Evolutionary conservation across 805 yeast genomes (phyloP), one percentile per base, ranked within the genome.

Genomic region (Cyberlindnera meyerae): DNA sequence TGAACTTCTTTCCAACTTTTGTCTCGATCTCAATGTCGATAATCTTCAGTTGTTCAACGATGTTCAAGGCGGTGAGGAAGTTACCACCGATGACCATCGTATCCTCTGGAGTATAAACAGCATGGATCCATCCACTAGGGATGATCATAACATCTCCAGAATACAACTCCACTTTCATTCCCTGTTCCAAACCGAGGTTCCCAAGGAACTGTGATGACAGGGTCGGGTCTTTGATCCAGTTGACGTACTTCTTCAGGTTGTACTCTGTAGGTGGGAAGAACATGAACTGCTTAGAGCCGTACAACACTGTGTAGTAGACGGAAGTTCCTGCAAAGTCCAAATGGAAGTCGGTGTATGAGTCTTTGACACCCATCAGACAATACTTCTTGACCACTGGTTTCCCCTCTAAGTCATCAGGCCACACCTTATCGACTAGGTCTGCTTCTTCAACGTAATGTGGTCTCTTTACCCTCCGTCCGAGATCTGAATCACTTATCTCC

Each of bases 111-210:
- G 96, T 87, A 51, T 77, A 77, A 0, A 88, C 97, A 0, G 93
- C 79, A 58, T 88, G 96, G 33, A 88, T 87, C 94, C 95, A 88
- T 0, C 96, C 95, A 28, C 93, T 78, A 4, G 97, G 96, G 14
- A 88, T 79, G 11, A 87, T 66, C 60, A 88, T 70, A 18, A 87
- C 67, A 51, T 88, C 96, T 1, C 94, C 94, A 1, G 74, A 60
- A 1, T 46, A 36, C 15, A 82, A 51, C 7, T 69, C 67, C 13
- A 79, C 77, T 35, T 73, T 71, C 33, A 77, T 62, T 14, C 87
- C 85, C 7, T 58, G 55, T 25, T 63, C 63, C 17, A 61, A 37
- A 8, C 42, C 57, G 38, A 73, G 58, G 33, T 77, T 79, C 0
- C 81, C 82, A 43, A 82, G 74, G 75, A 90, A 86, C 8, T 65